A percentile compares a stretch with the other conserved stretches of the same genome.
Evolutionary conservation across 108 stramenopile species (phyloP).

Genomic region (Nannochloropsis oceanica): DNA sequence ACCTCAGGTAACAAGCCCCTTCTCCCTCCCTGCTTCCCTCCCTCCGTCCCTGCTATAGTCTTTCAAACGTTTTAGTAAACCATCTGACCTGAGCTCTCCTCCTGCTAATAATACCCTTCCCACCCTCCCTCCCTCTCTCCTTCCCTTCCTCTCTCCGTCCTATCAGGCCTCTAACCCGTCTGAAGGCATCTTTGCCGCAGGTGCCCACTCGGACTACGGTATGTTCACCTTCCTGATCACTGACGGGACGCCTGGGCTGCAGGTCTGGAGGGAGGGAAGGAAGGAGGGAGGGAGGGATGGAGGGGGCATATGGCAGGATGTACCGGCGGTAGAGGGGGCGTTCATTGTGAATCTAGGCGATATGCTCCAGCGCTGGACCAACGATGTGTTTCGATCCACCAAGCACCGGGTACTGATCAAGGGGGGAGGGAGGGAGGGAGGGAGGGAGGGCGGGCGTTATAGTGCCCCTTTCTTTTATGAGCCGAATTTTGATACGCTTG

Average conservation of each 20-base stretch:
- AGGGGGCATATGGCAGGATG: conserved; percentile 6
- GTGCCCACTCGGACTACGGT: conserved; percentile 33
- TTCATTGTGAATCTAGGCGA: conserved; percentile 49
- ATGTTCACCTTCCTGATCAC: conserved; percentile 27
- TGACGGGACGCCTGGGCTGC: conserved; percentile 19
- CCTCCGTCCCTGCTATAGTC: neutral
- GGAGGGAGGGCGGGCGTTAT: conserved; percentile 12
- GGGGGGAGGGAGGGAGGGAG: conserved; percentile 9
- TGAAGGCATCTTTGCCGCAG: conserved; percentile 29
- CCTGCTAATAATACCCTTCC: no score
- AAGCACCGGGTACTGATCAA: conserved; percentile 24
- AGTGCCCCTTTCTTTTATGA: conserved; percentile 29
- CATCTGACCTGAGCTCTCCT: no score
- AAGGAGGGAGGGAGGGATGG: neutral
- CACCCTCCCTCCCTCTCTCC: neutral
- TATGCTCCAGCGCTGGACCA: conserved; percentile 49
- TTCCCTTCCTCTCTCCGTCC: neutral
- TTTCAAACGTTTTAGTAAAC: no score
- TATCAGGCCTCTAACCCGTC: conserved; percentile 34
- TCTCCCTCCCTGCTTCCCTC: neutral
- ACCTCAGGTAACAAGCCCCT: neutral
- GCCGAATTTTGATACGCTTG: conserved; percentile 20
- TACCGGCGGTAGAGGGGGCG: conserved; percentile 14
- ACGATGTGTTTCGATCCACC: conserved; percentile 19
- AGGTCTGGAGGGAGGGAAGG: conserved; percentile 16